Percentiles rank a stretch among this genome's conserved stretches.
Conservation (phyloP, 768 basidiomycete genomes). For the Auriscalpium microsporum region DNA sequence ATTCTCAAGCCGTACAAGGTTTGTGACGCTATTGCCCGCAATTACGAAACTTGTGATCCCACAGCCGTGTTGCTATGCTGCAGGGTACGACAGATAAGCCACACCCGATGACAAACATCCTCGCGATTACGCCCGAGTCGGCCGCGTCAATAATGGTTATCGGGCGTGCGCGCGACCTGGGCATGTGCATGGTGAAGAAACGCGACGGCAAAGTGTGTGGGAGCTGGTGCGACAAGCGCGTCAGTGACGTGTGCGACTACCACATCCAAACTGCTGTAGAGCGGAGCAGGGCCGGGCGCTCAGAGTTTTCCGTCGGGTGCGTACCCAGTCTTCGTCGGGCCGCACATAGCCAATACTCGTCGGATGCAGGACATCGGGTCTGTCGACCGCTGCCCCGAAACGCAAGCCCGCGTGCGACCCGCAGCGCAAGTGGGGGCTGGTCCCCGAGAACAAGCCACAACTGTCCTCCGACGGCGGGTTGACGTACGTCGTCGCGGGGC, state of each 20-base stretch:
- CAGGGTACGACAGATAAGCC: slow-evolving; percentile 48
- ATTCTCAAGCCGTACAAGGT: slow-evolving; percentile 85
- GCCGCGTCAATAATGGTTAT: slow-evolving; percentile 75
- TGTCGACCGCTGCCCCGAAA: slow-evolving; percentile 27
- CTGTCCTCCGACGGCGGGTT: slow-evolving; percentile 27
- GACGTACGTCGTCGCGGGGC: slow-evolving; percentile 79
- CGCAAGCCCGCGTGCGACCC: slow-evolving; percentile 56
- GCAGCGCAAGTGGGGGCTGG: slow-evolving; percentile 64
- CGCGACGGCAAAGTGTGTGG: slow-evolving; percentile 77
- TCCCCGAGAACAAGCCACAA: slow-evolving; percentile 36
- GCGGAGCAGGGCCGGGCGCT: slow-evolving; percentile 59
- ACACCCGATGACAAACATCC: slow-evolving; percentile 72
- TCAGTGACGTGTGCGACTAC: slow-evolving; percentile 84
- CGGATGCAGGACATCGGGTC: slow-evolving; percentile 57
- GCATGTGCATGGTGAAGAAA: slow-evolving; percentile 71
- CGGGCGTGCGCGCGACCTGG: slow-evolving; percentile 80
- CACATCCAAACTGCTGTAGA: slow-evolving; percentile 81
- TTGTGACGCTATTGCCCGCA: neutral
- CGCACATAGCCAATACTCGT: too few relatives aligned
- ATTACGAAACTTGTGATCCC: neutral
- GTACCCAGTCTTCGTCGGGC: slow-evolving; percentile 17
- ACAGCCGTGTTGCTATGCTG: neutral
- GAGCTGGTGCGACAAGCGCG: slow-evolving; percentile 86
- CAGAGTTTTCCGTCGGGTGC: slow-evolving; percentile 83
- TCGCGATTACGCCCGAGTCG: slow-evolving; percentile 82